Evolutionary conservation across 164 flowering plant species (phyloP).

Genomic region (Chimonanthus salicifolius): DNA sequence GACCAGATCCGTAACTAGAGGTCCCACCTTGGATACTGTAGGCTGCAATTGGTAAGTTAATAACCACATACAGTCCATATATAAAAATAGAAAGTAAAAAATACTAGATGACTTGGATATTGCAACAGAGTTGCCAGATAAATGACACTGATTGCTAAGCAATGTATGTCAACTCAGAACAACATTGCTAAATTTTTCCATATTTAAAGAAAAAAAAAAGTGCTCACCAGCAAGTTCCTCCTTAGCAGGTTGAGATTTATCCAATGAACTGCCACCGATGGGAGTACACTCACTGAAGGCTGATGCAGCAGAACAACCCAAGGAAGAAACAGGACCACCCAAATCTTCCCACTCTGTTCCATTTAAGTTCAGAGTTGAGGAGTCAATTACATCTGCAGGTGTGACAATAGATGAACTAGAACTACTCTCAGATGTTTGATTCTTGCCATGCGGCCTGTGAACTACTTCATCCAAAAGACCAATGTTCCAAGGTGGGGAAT

Average conservation of each 20-base stretch:
- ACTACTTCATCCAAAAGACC: slow-evolving; percentile 68
- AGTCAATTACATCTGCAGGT: slow-evolving; percentile 35
- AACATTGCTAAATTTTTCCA: background rate
- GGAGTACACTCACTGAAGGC: slow-evolving; percentile 52
- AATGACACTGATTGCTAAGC: background rate
- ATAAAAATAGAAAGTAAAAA: no score
- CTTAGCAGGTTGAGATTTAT: slow-evolving; percentile 34
- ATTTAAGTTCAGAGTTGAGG: slow-evolving; percentile 26
- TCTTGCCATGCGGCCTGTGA: slow-evolving; percentile 47
- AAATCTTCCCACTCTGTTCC: slow-evolving; percentile 31
- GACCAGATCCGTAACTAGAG: background rate
- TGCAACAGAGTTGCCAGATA: background rate
- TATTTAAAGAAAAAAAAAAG: background rate
- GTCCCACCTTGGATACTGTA: background rate
- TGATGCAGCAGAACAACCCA: slow-evolving; percentile 57
- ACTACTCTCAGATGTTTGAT: slow-evolving; percentile 42
- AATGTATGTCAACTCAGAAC: background rate
- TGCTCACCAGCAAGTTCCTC: slow-evolving; percentile 14
- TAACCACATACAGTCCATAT: background rate
- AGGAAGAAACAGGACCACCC: slow-evolving; percentile 57
- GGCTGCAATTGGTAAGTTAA: background rate
- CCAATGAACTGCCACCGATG: slow-evolving; percentile 40
- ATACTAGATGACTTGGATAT: no score
- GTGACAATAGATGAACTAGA: slow-evolving; percentile 38
- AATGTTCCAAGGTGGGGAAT: slow-evolving; percentile 48